Evolutionary conservation across 2,329 filamentous ascomycete species (phyloP).

Genomic region (Colletotrichum horii): DNA sequence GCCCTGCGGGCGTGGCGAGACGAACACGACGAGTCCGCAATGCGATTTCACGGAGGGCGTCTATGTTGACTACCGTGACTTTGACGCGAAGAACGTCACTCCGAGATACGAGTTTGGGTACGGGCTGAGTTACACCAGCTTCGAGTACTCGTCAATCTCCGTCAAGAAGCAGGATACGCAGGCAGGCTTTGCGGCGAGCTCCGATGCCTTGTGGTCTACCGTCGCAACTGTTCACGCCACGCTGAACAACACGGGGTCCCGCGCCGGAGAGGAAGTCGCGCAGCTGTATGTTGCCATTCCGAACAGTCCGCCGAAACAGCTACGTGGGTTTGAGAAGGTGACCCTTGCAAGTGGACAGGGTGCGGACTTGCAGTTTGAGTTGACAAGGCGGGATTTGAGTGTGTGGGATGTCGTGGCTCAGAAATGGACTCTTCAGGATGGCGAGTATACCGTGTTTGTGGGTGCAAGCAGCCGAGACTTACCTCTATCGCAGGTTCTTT

Average conservation of each 20-base stretch:
- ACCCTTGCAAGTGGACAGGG: neutral
- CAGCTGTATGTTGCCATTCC: conserved; percentile 56
- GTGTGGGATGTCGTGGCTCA: conserved; percentile 67
- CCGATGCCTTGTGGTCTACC: conserved; percentile 51
- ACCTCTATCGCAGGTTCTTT: conserved; percentile 33
- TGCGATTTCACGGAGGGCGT: conserved; percentile 57
- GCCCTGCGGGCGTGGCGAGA: conserved; percentile 27
- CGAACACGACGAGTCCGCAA: conserved; percentile 39
- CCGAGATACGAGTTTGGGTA: conserved; percentile 62
- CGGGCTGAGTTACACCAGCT: conserved; percentile 61
- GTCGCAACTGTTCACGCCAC: conserved; percentile 42
- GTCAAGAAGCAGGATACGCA: conserved; percentile 32
- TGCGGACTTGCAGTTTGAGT: conserved; percentile 50
- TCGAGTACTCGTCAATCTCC: conserved; percentile 48
- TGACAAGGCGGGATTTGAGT: conserved; percentile 70
- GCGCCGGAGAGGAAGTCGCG: conserved; percentile 50
- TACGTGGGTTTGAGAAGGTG: conserved; percentile 61
- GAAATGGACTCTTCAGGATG: conserved; percentile 61
- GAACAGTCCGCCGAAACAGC: conserved; percentile 55
- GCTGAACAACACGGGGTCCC: conserved; percentile 46
- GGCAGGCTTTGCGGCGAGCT: conserved; percentile 42
- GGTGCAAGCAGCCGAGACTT: conserved; percentile 54
- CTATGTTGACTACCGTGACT: conserved; percentile 60
- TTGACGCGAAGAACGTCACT: conserved; percentile 51
- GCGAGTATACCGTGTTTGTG: conserved; percentile 48